Conservation (phyloP, 257 asterid genomes). For the Capsicum chinense region DNA sequence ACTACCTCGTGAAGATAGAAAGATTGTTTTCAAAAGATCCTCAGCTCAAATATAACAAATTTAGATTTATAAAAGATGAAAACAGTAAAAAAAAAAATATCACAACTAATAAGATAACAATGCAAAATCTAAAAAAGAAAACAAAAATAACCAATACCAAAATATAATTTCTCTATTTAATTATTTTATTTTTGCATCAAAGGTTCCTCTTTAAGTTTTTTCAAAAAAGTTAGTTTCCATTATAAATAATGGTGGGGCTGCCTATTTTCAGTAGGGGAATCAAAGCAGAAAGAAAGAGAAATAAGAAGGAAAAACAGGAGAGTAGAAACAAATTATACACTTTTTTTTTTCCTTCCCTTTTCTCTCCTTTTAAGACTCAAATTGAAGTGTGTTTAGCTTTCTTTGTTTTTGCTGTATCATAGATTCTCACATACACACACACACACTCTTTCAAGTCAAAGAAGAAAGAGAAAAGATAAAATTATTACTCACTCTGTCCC, state of each 20-base stretch:
- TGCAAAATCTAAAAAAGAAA: no score
- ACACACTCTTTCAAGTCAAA: slow-evolving; percentile 69
- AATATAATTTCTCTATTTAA: no score
- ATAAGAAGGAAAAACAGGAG: slow-evolving; percentile 44
- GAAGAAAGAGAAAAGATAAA: slow-evolving; percentile 43
- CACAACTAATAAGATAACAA: no score
- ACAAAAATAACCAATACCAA: no score
- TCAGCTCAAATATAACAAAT: no score
- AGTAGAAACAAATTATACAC: slow-evolving; percentile 78
- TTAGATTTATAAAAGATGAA: no score
- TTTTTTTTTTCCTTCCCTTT: slow-evolving; percentile 44
- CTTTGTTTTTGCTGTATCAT: slow-evolving; percentile 68
- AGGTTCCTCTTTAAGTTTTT: slow-evolving; percentile 43
- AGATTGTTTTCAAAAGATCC: no score
- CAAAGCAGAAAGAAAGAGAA: slow-evolving; percentile 40
- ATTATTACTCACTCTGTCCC: background rate
- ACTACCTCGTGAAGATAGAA: no score
- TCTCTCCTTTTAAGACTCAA: slow-evolving; percentile 78
- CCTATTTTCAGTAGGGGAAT: slow-evolving; percentile 59
- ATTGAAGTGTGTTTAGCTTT: slow-evolving; percentile 66
- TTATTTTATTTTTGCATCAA: slow-evolving; percentile 18
- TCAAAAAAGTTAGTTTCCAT: slow-evolving; percentile 66
- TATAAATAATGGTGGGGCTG: slow-evolving; percentile 72
- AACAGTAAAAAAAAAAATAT: no score
- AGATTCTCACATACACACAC: slow-evolving; percentile 54